A percentile compares a stretch with the other conserved stretches of the same genome.
phyloP scores from a whole-genome alignment of 306 rosid genomes.

The Pachyrhizus erosus region DNA sequence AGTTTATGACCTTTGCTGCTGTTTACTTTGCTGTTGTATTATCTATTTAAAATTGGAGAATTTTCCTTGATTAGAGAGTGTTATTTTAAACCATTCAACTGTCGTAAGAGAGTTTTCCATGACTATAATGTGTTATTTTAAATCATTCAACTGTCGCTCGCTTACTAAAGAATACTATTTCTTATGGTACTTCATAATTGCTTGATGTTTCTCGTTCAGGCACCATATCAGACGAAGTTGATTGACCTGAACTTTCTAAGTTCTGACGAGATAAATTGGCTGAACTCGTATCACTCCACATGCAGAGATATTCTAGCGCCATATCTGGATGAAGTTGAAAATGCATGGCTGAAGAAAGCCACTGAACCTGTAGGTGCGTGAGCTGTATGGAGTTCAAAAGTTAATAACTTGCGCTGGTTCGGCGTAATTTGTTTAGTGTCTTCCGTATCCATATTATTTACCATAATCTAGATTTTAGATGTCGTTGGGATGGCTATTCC shows the following conservation, averaged over 20 bases:
- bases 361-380: constrained; percentile 73
- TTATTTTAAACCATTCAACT: not conserved
- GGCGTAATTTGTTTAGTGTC: constrained; percentile 32
- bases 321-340: constrained; percentile 71
- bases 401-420: not conserved
- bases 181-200: constrained; percentile 21
- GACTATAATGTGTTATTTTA: not conserved
- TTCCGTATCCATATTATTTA: constrained; percentile 18
- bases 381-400: constrained; percentile 29
- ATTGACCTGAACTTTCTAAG: constrained; percentile 69
- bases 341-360: constrained; percentile 85
- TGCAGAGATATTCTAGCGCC: constrained; percentile 80
- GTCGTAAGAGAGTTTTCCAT: too few relatives aligned
- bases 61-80: not conserved
- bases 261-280: constrained; percentile 82
- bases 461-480: constrained; percentile 12
- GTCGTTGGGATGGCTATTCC: not conserved
- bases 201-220: constrained; percentile 58
- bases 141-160: not conserved
- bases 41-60: constrained; percentile 3
- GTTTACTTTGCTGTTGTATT: not conserved
- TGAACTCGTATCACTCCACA: constrained; percentile 79
- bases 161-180: not conserved
- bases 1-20: constrained; percentile 11
- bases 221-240: constrained; percentile 90